phyloP scores from a whole-genome alignment of 78 protist species.

The Dictyostelium brefeldianum region DNA sequence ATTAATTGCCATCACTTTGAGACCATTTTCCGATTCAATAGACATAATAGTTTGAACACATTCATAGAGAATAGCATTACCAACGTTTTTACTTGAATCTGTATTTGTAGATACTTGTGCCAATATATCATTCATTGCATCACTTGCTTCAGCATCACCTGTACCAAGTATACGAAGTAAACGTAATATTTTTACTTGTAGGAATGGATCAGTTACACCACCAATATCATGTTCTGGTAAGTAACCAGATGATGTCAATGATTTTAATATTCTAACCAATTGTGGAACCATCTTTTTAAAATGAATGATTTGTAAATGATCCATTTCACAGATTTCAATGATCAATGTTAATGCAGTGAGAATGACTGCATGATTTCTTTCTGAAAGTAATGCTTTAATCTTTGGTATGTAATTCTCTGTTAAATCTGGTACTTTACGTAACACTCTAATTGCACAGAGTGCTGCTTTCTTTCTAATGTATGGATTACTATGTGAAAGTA shows the following conservation, averaged over 20 bases:
- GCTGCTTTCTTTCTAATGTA: conserved; percentile 96
- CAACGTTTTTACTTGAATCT: conserved; percentile 93
- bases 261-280: conserved; percentile 88
- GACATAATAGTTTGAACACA: conserved; percentile 96
- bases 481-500: conserved; percentile 90
- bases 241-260: conserved; percentile 89
- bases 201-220: conserved; percentile 99
- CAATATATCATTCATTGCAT: conserved; percentile 96
- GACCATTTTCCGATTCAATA: conserved; percentile 91
- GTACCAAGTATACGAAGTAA: conserved; percentile 93
- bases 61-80: conserved; percentile 98
- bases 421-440: conserved; percentile 93
- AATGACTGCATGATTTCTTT: conserved; percentile 92
- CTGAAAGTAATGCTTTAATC: conserved; percentile 75
- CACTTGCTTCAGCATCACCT: conserved; percentile 83
- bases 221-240: conserved; percentile 97
- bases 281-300: conserved; percentile 85
- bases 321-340: conserved; percentile 87
- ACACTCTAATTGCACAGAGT: conserved; percentile 94
- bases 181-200: conserved; percentile 95
- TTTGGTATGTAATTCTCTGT: conserved; percentile 90
- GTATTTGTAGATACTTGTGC: conserved; percentile 98
- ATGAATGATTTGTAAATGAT: conserved; percentile 26
- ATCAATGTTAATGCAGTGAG: conserved; percentile 90
- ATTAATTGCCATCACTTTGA: conserved; percentile 96